These are phyloP conservation scores for Colletotrichum musae DNA, from an alignment of 2,329 filamentous ascomycete genomes.

Conservation along the genomic window DNA sequence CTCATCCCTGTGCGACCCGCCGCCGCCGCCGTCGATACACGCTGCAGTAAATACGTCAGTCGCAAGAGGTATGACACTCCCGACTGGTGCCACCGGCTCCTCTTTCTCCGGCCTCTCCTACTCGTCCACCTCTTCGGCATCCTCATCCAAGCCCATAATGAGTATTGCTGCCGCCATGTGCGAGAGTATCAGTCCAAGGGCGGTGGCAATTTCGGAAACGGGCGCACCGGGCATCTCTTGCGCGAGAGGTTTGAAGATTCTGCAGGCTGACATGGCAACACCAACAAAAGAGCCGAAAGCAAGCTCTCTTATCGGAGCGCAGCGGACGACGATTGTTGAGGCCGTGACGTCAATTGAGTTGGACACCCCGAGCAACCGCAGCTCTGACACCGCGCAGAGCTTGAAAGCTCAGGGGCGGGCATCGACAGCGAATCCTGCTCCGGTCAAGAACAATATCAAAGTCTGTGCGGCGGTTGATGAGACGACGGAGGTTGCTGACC, in stretches of 20 bases:
- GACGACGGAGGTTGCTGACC: conserved; percentile 28
- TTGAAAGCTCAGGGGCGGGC: conserved; percentile 25
- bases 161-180: conserved; percentile 36
- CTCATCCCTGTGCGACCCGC: conserved; percentile 37
- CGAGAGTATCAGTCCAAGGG: conserved; percentile 6
- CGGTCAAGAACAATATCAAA: conserved; percentile 21
- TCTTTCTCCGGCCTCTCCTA: not conserved
- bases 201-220: conserved; percentile 10
- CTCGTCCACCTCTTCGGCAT: not conserved
- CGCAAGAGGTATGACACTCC: conserved; percentile 8
- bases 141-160: conserved; percentile 21
- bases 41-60: not conserved
- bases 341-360: conserved; percentile 31
- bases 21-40: conserved; percentile 26
- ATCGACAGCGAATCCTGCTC: conserved; percentile 32
- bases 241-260: conserved; percentile 18
- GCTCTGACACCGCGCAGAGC: conserved; percentile 27
- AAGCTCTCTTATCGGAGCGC: conserved; percentile 3
- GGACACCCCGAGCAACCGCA: conserved; percentile 17
- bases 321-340: conserved; percentile 15
- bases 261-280: conserved; percentile 17
- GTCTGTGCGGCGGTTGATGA: conserved; percentile 38
- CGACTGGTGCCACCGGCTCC: conserved; percentile 1
- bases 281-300: conserved; percentile 12
- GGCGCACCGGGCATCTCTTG: conserved; percentile 8